Conservation (phyloP, 306 rosid genomes). For the Pterocarpus macrocarpus region DNA sequence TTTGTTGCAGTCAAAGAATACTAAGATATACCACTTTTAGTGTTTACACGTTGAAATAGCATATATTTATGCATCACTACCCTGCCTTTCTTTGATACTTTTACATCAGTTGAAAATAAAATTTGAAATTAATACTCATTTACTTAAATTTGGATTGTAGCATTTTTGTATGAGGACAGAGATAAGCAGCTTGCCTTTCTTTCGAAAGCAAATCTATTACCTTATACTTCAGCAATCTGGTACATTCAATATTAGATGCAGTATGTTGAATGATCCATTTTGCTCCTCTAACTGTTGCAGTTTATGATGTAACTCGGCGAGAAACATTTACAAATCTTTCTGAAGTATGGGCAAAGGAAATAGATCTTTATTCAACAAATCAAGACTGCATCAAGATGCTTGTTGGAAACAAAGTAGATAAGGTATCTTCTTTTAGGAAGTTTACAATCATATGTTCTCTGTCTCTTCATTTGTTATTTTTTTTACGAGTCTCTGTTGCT, state of each 20-base stretch:
- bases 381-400: slow-evolving; percentile 99
- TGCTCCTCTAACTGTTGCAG: slow-evolving; percentile 53
- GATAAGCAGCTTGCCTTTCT: background rate
- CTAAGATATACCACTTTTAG: background rate
- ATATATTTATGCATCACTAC: background rate
- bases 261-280: slow-evolving; percentile 17
- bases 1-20: slow-evolving; percentile 23
- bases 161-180: background rate
- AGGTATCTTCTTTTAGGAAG: slow-evolving; percentile 63
- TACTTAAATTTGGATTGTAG: slow-evolving; percentile 6
- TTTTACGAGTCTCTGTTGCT: too few species aligned
- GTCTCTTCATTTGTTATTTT: background rate
- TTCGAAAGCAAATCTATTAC: slow-evolving; percentile 11
- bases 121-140: slow-evolving; percentile 12
- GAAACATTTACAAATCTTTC: slow-evolving; percentile 94
- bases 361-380: slow-evolving; percentile 93
- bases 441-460: slow-evolving; percentile 10
- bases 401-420: slow-evolving; percentile 97
- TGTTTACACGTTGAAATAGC: slow-evolving; percentile 16
- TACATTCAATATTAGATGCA: too few species aligned
- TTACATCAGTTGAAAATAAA: slow-evolving; percentile 21
- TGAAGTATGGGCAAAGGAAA: slow-evolving; percentile 96
- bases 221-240: too few species aligned
- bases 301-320: slow-evolving; percentile 92
- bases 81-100: background rate